A percentile compares a stretch with the other conserved stretches of the same genome.
Evolutionary conservation across 2,329 filamentous ascomycete species (phyloP).

Genomic region (Arthrobotrys entomopaga): DNA sequence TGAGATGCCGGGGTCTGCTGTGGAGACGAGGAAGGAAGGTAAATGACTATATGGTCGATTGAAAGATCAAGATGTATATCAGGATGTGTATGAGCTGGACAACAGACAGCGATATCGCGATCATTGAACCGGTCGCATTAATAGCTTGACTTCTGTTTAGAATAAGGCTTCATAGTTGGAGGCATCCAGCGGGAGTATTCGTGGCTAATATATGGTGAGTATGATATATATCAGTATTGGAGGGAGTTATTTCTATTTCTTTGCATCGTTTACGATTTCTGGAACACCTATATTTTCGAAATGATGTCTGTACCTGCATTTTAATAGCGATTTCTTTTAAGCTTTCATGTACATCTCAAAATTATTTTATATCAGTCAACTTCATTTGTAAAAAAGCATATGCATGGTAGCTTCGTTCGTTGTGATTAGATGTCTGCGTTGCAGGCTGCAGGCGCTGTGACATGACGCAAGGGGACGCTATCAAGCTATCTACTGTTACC

Average conservation of each 20-base stretch:
- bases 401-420: neutral
- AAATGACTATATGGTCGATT: slow-evolving; percentile 52
- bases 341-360: slow-evolving; percentile 23
- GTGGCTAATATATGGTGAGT: neutral
- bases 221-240: neutral
- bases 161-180: no score
- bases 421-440: neutral
- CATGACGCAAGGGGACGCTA: slow-evolving; percentile 14
- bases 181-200: neutral
- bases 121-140: neutral
- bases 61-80: slow-evolving; percentile 32
- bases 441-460: neutral
- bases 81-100: slow-evolving; percentile 40
- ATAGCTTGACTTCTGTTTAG: no score
- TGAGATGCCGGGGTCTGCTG: slow-evolving; percentile 17
- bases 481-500: neutral
- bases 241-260: slow-evolving; percentile 26
- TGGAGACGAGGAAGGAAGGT: slow-evolving; percentile 21
- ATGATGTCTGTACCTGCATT: slow-evolving; percentile 30
- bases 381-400: neutral
- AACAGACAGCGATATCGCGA: slow-evolving; percentile 37
- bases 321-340: slow-evolving; percentile 19
- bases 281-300: neutral
- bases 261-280: neutral
- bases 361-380: neutral